These are phyloP conservation scores for Calonectria montana DNA, from an alignment of 2,329 filamentous ascomycete genomes.

Conservation along the genomic window DNA sequence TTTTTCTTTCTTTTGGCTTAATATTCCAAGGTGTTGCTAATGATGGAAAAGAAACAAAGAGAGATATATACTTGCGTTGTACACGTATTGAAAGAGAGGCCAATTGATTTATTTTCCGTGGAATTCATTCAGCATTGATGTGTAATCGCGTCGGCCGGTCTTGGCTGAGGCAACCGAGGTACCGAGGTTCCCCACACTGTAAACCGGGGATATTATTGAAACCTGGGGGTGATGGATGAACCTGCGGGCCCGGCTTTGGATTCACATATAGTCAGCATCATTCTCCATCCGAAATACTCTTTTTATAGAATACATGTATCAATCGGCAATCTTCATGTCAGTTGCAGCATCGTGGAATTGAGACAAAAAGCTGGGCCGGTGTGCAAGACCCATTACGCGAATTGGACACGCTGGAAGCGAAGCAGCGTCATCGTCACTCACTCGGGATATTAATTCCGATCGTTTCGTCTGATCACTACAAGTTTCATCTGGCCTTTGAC, in stretches of 20 bases:
- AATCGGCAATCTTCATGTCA: neutral
- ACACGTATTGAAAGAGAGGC: neutral
- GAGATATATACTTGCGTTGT: neutral
- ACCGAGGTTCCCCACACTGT: conserved; percentile 45
- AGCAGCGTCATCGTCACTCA: neutral
- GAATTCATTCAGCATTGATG: neutral
- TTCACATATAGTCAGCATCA: neutral
- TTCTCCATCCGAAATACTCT: neutral
- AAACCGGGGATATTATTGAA: neutral
- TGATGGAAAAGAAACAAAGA: neutral
- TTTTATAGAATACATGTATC: neutral
- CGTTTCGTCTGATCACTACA: neutral
- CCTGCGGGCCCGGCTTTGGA: neutral
- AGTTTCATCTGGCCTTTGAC: neutral
- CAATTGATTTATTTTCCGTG: neutral
- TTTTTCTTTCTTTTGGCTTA: too few species aligned
- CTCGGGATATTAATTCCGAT: neutral
- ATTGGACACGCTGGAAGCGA: neutral
- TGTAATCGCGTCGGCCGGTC: neutral
- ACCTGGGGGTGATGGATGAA: conserved; percentile 25
- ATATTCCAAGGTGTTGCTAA: neutral
- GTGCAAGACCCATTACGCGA: neutral
- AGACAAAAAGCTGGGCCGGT: neutral
- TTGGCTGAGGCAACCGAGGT: conserved; percentile 34
- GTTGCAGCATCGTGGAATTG: neutral